Conservation (phyloP, 352 stramenopile genomes). For the Discostella stelligera region DNA sequence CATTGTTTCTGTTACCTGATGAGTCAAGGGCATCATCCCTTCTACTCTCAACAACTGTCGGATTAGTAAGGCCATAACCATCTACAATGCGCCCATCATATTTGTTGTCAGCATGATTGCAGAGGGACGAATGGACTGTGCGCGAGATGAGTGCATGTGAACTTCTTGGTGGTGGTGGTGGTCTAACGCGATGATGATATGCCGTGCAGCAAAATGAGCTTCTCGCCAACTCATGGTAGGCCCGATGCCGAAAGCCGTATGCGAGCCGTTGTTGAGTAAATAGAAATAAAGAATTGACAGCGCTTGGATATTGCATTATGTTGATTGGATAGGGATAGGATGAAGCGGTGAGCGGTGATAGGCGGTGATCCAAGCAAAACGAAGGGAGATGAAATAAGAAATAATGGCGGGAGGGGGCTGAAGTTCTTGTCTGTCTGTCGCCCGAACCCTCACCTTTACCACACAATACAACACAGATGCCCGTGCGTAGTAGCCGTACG, state of each 20-base stretch:
- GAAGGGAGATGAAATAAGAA: too few species aligned
- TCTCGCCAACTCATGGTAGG: too few species aligned
- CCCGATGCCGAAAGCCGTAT: background rate
- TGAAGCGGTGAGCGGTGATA: too few species aligned
- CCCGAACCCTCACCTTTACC: too few species aligned
- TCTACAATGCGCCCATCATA: background rate
- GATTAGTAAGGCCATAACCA: background rate
- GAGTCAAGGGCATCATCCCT: background rate
- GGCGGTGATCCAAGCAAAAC: too few species aligned
- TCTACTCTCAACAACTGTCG: background rate
- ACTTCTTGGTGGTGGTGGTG: background rate
- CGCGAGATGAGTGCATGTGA: background rate
- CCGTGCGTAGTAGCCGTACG: too few species aligned
- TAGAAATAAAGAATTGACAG: background rate
- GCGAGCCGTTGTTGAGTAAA: background rate
- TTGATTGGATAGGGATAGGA: background rate
- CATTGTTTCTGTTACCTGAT: background rate
- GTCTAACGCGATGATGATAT: background rate
- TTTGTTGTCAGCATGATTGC: background rate
- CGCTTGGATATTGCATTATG: background rate
- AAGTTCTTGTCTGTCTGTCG: too few species aligned
- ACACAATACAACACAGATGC: too few species aligned
- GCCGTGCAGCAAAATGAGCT: background rate
- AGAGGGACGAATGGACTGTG: conserved; percentile 9
- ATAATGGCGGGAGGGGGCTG: too few species aligned